Evolutionary conservation across 106 monocot genomes (phyloP).

Genomic region (Triglochin maritima): DNA sequence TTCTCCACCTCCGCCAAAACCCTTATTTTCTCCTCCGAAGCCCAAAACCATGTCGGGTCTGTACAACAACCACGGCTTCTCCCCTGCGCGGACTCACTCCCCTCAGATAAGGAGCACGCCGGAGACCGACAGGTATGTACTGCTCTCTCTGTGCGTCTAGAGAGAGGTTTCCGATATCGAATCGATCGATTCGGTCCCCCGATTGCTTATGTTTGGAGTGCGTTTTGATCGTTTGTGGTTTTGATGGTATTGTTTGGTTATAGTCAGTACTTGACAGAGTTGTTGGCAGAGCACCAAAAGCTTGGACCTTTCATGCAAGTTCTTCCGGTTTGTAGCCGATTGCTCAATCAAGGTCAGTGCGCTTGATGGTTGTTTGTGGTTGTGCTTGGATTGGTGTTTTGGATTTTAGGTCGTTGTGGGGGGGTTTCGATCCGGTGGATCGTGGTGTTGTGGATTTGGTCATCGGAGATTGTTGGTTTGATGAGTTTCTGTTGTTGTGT

Average conservation of each 20-base stretch:
- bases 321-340: slow-evolving; percentile 74
- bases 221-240: slow-evolving; percentile 7
- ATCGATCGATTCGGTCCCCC: slow-evolving; percentile 2
- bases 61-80: slow-evolving; percentile 60
- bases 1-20: slow-evolving; percentile 1
- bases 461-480: background rate
- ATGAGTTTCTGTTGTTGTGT: too few relatives aligned
- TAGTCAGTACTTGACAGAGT: slow-evolving; percentile 93
- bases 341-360: slow-evolving; percentile 78
- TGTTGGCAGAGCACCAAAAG: slow-evolving; percentile 90
- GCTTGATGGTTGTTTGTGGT: background rate
- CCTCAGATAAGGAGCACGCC: slow-evolving; percentile 72
- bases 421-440: background rate
- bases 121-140: slow-evolving; percentile 61
- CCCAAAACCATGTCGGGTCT: slow-evolving; percentile 63
- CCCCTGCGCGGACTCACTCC: slow-evolving; percentile 73
- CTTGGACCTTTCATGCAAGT: slow-evolving; percentile 95
- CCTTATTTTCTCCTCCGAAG: slow-evolving; percentile 1
- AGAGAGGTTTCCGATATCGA: background rate
- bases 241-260: slow-evolving; percentile 13
- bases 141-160: too few relatives aligned
- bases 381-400: background rate
- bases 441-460: background rate
- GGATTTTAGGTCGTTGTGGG: background rate
- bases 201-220: slow-evolving; percentile 5